A percentile compares a stretch with the other conserved stretches of the same genome.
phyloP scores from a whole-genome alignment of 805 yeast species.

The Teunomyces barrocoloradensis region DNA sequence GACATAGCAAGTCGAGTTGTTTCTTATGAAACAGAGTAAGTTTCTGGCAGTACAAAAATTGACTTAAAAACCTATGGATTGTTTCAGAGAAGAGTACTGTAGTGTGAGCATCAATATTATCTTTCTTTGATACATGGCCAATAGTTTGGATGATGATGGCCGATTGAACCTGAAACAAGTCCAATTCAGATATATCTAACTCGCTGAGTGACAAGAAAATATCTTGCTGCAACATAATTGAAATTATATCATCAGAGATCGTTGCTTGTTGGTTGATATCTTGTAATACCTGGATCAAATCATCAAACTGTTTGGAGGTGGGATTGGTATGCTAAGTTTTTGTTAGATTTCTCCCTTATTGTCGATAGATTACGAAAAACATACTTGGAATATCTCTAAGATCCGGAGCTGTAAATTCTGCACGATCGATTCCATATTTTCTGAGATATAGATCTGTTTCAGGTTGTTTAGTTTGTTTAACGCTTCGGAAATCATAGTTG shows the following conservation, averaged over 20 bases:
- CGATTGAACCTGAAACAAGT: neutral
- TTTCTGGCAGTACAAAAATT: neutral
- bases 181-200: neutral
- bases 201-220: neutral
- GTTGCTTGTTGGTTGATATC: neutral
- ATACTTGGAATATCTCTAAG: neutral
- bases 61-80: neutral
- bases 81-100: neutral
- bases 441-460: neutral
- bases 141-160: neutral
- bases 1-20: neutral
- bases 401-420: neutral
- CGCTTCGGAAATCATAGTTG: neutral
- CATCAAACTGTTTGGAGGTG: neutral
- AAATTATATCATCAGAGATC: neutral
- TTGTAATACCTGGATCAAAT: neutral
- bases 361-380: too few relatives aligned
- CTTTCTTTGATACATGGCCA: neutral
- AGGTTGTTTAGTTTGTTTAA: neutral
- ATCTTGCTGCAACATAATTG: neutral
- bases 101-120: neutral
- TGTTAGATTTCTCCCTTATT: neutral
- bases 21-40: neutral
- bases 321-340: neutral
- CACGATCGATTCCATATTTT: neutral